These are phyloP conservation scores for Prototheca cutis DNA, from an alignment of 163 green algal genomes.

Conservation along the genomic window DNA sequence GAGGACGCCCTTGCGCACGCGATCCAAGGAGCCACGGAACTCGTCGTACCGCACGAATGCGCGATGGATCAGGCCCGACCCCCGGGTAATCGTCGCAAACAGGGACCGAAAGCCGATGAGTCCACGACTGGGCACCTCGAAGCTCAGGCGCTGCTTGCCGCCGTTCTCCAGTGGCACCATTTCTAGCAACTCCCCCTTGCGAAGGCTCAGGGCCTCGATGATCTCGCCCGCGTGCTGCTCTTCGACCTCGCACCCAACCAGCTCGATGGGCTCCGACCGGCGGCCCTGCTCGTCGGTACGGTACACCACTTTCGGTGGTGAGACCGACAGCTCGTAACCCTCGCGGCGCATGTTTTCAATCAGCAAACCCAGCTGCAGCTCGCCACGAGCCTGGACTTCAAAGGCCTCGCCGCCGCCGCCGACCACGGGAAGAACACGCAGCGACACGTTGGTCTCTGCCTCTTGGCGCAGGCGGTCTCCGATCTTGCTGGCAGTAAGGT, in stretches of 20 bases:
- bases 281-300: slow-evolving; percentile 38
- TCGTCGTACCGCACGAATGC: slow-evolving; percentile 52
- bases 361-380: slow-evolving; percentile 83
- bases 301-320: slow-evolving; percentile 52
- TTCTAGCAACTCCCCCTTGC: slow-evolving; percentile 47
- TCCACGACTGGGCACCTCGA: slow-evolving; percentile 57
- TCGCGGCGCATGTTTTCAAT: slow-evolving; percentile 82
- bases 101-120: slow-evolving; percentile 65
- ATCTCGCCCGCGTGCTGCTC: slow-evolving; percentile 49
- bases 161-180: slow-evolving; percentile 47
- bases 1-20: slow-evolving; percentile 66
- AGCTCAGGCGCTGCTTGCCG: slow-evolving; percentile 62
- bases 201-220: slow-evolving; percentile 57
- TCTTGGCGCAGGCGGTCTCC: slow-evolving; percentile 61
- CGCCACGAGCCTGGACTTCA: slow-evolving; percentile 74
- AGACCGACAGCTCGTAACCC: slow-evolving; percentile 69
- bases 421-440: slow-evolving; percentile 31
- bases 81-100: slow-evolving; percentile 57
- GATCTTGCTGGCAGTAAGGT: slow-evolving; percentile 73
- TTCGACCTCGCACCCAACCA: slow-evolving; percentile 73
- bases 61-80: slow-evolving; percentile 71
- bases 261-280: slow-evolving; percentile 71
- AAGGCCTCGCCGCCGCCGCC: slow-evolving; percentile 51
- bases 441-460: slow-evolving; percentile 50
- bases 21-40: slow-evolving; percentile 46